Base-by-base conservation (phyloP, 768 basidiomycete species). In the Suillus decipiens region DNA sequence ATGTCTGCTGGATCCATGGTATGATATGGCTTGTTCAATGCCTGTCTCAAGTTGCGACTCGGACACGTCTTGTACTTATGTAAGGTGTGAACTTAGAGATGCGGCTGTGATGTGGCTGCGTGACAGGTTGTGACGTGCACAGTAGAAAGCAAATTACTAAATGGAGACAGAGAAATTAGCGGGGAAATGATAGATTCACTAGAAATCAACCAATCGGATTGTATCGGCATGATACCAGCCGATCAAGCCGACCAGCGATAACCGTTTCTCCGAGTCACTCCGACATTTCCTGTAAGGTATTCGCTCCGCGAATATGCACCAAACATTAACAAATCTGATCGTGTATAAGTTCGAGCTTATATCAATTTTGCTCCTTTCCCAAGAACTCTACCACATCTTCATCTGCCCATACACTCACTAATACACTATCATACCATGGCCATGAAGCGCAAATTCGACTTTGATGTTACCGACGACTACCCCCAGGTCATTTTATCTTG, bases 391-490 rank as follows among this genome's bases (percentile, higher is more conserved):
- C 7, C 60, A 60, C 62, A 51, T 61, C 55, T 47, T 33, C 47
- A 54, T 36, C 63, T 60, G 43, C 54, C 33, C 61, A 60, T 66
- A 34, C 39, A 42, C 47, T 60, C 47, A 61, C 70, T 17, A 53
- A 11, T 3, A 10, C 59, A 50, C 56, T 62, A 54, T 56, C 2
- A 12, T 33, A 53, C 2, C 59, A 93, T 92, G 90, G 80, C 86
- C 47, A 66, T 90, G 72, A 94, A 93, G 75, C 84, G 92, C 73
- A 94, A 94, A 79, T 80, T 89, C 59, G 85, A 87, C 58, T 68
- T 79, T 22, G 89, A 89, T 63, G 71, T 78, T 22, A 83, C 84
- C 63, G 86, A 86, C 69, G 78, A 79, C 65, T 79, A 75, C 60
- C 82, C 79, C 65, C 81, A 74, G 66, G 87, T 87, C 3, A 68